Evolutionary conservation across 2,329 filamentous ascomycete genomes (phyloP).

Genomic region (Reticulascus tulasneorum): DNA sequence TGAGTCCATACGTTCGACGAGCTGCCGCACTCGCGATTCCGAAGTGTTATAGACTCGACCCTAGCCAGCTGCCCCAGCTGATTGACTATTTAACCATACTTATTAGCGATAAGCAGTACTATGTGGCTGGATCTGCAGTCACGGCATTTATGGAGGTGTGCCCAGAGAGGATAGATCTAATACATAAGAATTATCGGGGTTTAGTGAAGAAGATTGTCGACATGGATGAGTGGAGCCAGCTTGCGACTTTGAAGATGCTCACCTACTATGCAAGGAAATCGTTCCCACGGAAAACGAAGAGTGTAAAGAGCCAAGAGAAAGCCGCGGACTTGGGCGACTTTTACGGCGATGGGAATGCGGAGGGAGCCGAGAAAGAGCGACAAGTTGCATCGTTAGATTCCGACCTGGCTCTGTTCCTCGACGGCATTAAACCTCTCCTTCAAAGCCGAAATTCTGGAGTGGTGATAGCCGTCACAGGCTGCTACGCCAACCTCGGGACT

Average conservation of each 20-base stretch:
- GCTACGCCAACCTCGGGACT: constrained; percentile 81
- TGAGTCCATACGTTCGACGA: constrained; percentile 91
- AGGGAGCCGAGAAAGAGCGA: constrained; percentile 37
- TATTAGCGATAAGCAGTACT: constrained; percentile 89
- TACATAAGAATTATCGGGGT: constrained; percentile 84
- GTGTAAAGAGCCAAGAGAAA: constrained; percentile 41
- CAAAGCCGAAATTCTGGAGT: constrained; percentile 93
- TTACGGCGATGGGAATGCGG: constrained; percentile 63
- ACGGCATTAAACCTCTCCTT: constrained; percentile 75
- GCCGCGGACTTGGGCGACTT: constrained; percentile 62
- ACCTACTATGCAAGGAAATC: constrained; percentile 80
- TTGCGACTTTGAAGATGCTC: constrained; percentile 78
- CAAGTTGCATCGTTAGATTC: constrained; percentile 68
- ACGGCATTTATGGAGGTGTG: constrained; percentile 86
- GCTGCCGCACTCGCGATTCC: constrained; percentile 91
- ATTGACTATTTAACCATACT: constrained; percentile 75
- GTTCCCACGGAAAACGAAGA: constrained; percentile 69
- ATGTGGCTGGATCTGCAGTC: constrained; percentile 91
- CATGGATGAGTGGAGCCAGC: constrained; percentile 98
- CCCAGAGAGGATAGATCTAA: constrained; percentile 78
- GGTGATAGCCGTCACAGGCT: constrained; percentile 79
- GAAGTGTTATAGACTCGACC: constrained; percentile 91
- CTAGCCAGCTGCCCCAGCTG: constrained; percentile 77
- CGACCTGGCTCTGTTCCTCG: constrained; percentile 78
- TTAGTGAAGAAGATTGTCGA: constrained; percentile 89